phyloP scores from a whole-genome alignment of 2,329 filamentous ascomycete species.

The Xylogone sp. region DNA sequence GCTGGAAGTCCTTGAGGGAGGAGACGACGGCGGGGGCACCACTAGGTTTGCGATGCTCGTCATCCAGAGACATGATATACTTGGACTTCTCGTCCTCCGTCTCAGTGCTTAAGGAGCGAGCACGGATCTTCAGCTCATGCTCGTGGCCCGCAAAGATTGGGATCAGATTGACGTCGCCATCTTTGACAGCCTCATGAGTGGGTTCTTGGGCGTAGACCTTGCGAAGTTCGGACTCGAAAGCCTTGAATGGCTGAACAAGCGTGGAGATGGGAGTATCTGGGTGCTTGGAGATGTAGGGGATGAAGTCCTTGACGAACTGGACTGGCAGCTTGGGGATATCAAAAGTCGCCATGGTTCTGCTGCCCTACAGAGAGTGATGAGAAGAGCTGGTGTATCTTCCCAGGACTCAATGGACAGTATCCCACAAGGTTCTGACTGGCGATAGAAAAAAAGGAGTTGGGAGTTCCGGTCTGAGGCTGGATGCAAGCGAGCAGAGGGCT shows the following conservation, averaged over 20 bases:
- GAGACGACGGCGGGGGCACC: slow-evolving; percentile 66
- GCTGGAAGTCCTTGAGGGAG: slow-evolving; percentile 66
- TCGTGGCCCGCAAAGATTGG: slow-evolving; percentile 61
- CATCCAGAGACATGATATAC: slow-evolving; percentile 67
- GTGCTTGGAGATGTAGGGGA: slow-evolving; percentile 50
- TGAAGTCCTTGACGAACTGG: slow-evolving; percentile 23
- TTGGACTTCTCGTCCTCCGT: slow-evolving; percentile 54
- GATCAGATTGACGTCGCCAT: slow-evolving; percentile 59
- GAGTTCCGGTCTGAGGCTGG: no score
- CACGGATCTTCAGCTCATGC: slow-evolving; percentile 54
- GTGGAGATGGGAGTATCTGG: slow-evolving; percentile 49
- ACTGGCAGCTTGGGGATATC: slow-evolving; percentile 21
- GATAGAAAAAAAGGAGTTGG: no score
- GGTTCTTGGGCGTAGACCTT: slow-evolving; percentile 67
- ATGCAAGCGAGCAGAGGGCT: no score
- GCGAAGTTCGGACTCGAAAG: slow-evolving; percentile 64
- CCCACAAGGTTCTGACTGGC: no score
- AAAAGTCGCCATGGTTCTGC: slow-evolving; percentile 5
- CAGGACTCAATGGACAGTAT: no score
- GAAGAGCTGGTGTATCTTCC: background rate
- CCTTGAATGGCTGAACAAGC: slow-evolving; percentile 62
- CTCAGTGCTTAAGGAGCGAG: slow-evolving; percentile 56
- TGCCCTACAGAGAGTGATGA: background rate
- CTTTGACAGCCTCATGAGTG: slow-evolving; percentile 50
- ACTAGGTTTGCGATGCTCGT: slow-evolving; percentile 56